Base-by-base conservation (phyloP, 2,329 filamentous ascomycete genomes). In the Venturia nashicola region DNA sequence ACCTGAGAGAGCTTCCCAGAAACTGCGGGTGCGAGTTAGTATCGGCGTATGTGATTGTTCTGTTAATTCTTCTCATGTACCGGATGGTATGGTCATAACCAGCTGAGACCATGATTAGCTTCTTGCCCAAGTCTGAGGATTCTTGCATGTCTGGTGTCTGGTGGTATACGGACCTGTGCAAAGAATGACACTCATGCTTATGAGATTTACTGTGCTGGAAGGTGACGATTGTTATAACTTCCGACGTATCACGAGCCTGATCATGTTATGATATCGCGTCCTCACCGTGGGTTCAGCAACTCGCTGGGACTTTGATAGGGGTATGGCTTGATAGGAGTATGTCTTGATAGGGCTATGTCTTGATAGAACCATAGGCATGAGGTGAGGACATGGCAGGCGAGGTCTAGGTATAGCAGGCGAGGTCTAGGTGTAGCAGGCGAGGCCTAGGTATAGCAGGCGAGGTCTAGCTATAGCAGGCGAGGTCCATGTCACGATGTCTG, bases 1-100 rank as follows among this genome's bases (percentile, higher is more conserved):
- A 63, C 94, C 94, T 12, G 92, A 97, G 64, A 99, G 84, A 1
- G 94, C 94, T 77, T 99, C 94, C 94, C 94, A 99, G 79, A 99
- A 99, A 68, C 91, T 55, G 39, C 27, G 27, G 27, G 27, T 8
- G 55, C 62, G 61, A 67, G 55, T 59, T 20, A 44, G 46, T 62
- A 51, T 46, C 62, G 39, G 16, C 16, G 40, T 39, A 46, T 51
- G 44, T 44, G 46, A 6, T 44, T 27, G 32, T 51, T 42, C 43
- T 4, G 12, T 20, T 2, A 3, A 51, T 14, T 23, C 9, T 9
- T 2, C 8, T 12, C 34, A 6, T 16, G 54, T 79, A 88, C 86
- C 86, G 81, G 68, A 90, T 90, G 39, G 87, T 90, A 75, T 89
- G 87, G 74, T 89, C 87, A 75, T 89, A 89, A 67, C 86, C 87